Percentiles rank a stretch among this genome's conserved stretches.
phyloP scores from a whole-genome alignment of 495 filamentous ascomycete species.

The Acidiella bohemica region DNA sequence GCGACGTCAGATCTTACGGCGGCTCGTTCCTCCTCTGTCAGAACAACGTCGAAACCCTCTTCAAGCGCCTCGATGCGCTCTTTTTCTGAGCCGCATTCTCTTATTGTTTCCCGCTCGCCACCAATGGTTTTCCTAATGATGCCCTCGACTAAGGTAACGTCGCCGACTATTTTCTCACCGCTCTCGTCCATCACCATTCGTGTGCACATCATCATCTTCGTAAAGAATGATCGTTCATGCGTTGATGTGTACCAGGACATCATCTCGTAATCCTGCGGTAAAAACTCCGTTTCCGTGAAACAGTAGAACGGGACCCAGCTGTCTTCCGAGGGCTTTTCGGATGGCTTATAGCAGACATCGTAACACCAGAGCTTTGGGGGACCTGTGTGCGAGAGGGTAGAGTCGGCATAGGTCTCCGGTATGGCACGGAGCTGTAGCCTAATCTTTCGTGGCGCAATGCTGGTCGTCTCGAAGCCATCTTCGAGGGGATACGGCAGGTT shows the following conservation, averaged over 20 bases:
- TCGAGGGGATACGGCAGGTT: conserved; percentile 17
- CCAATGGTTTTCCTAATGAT: conserved; percentile 46
- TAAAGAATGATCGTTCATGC: conserved; percentile 35
- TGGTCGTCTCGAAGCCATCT: conserved; percentile 11
- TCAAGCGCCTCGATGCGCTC: conserved; percentile 24
- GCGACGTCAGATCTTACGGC: no score
- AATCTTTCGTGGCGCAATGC: conserved; percentile 9
- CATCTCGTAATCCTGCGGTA: conserved; percentile 47
- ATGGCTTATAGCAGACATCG: conserved; percentile 28
- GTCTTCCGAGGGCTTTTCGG: conserved; percentile 33
- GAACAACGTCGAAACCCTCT: conserved; percentile 22
- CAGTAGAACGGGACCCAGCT: conserved; percentile 45
- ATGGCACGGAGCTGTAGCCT: conserved; percentile 24
- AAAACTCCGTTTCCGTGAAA: conserved; percentile 47
- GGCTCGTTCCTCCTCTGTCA: conserved; percentile 23
- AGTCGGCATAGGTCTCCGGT: conserved; percentile 25
- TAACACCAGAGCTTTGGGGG: conserved; percentile 54
- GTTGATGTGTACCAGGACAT: conserved; percentile 48
- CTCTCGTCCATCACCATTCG: conserved; percentile 39
- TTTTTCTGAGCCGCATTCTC: conserved; percentile 22
- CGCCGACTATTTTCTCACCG: conserved; percentile 38
- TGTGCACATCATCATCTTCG: conserved; percentile 38
- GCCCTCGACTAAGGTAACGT: conserved; percentile 40
- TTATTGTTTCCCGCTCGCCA: conserved; percentile 29
- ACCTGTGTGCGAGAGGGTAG: conserved; percentile 24